A percentile compares a stretch with the other conserved stretches of the same genome.
These are phyloP conservation scores for Mortierella sp. DNA, from an alignment of 371 early-diverging fungal genomes.

Conservation along the genomic window DNA sequence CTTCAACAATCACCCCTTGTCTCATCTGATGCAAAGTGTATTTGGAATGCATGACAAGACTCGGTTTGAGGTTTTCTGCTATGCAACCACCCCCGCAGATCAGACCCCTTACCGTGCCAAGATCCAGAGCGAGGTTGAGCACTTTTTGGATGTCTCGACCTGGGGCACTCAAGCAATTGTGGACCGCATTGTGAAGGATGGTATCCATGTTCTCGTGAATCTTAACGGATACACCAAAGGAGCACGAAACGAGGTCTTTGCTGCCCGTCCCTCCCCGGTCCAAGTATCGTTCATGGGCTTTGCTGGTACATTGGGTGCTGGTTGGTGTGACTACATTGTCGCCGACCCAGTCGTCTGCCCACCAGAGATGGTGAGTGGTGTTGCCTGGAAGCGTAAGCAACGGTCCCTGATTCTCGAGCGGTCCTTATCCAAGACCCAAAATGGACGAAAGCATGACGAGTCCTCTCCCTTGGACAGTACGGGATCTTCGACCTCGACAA, in stretches of 20 bases:
- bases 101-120: slow-evolving; percentile 82
- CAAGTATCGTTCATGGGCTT: slow-evolving; percentile 95
- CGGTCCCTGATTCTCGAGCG: slow-evolving; percentile 18
- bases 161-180: slow-evolving; percentile 85
- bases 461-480: neutral
- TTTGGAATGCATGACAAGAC: slow-evolving; percentile 88
- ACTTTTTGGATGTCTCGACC: slow-evolving; percentile 79
- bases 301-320: slow-evolving; percentile 90
- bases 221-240: slow-evolving; percentile 96
- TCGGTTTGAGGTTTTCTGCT: slow-evolving; percentile 80
- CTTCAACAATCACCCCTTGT: slow-evolving; percentile 92
- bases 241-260: slow-evolving; percentile 93
- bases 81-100: slow-evolving; percentile 86
- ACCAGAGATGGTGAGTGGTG: slow-evolving; percentile 81
- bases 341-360: slow-evolving; percentile 91
- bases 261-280: slow-evolving; percentile 89
- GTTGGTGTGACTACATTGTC: slow-evolving; percentile 94
- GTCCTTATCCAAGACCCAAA: slow-evolving; percentile 2
- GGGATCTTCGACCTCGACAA: neutral
- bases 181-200: slow-evolving; percentile 76
- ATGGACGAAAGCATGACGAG: slow-evolving; percentile 12
- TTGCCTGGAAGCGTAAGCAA: slow-evolving; percentile 66
- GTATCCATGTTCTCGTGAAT: slow-evolving; percentile 89
- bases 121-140: slow-evolving; percentile 82
- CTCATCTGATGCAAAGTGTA: slow-evolving; percentile 94